Conservation (phyloP, 495 filamentous ascomycete species). For the Xylaria bambusicola region DNA sequence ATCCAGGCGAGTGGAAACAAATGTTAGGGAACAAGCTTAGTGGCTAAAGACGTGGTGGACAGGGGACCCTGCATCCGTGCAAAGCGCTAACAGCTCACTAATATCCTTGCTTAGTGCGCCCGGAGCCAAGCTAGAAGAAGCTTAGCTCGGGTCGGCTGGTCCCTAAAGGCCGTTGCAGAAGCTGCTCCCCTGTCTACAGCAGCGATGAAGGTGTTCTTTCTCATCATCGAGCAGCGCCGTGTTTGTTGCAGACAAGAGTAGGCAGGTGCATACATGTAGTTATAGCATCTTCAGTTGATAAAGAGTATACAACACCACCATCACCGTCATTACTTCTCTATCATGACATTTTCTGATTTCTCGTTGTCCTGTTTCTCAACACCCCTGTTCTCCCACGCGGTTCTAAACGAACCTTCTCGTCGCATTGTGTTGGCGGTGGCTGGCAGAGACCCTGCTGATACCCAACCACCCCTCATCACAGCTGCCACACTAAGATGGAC, state of each 20-base stretch:
- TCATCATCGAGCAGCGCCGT: background rate
- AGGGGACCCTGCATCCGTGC: background rate
- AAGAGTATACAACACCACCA: no score
- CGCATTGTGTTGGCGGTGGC: slow-evolving; percentile 13
- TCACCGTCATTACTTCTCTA: no score
- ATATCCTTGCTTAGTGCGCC: background rate
- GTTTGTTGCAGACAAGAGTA: background rate
- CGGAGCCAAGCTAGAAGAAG: background rate
- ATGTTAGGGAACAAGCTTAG: background rate
- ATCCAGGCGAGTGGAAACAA: background rate
- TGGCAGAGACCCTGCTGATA: background rate
- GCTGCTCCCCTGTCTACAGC: background rate
- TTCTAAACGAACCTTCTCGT: background rate
- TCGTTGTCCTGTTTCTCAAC: no score
- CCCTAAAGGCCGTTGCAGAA: no score
- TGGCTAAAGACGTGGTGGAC: background rate
- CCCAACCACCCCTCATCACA: slow-evolving; percentile 23
- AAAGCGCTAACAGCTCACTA: background rate
- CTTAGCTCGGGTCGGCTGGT: background rate
- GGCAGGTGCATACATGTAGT: background rate
- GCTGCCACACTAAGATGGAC: slow-evolving; percentile 8
- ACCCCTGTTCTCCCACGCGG: background rate
- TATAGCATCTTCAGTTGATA: no score
- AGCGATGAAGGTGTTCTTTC: no score
- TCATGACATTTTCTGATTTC: no score